Evolutionary conservation across 2,329 filamentous ascomycete species (phyloP), one percentile per base, ranked within the genome.

Genomic region (Trichoderma guizhouense): DNA sequence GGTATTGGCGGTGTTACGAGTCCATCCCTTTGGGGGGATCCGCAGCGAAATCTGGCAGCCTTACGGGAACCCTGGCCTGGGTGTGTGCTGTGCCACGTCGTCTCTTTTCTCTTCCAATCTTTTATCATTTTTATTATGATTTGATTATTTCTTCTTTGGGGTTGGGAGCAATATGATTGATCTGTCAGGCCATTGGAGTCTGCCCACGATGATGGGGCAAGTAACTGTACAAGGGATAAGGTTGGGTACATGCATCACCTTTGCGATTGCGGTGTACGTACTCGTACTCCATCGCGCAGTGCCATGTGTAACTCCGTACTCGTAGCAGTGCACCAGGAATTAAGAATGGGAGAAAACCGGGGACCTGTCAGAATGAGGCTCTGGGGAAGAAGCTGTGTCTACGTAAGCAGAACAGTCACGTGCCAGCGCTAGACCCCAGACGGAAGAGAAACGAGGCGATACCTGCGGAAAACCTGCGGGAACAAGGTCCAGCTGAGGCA

Each of bases 1-100:
- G 26, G 26, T 39, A 39, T 39, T 39, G 36, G 36, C 36, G 36
- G 36, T 39, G 36, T 39, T 39, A 39, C 36, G 36, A 39, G 15
- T 39, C 18, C 26, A 26, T 26, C 26, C 36, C 36, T 39, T 8
- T 39, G 7, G 21, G 21, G n/a, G 63, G 47, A n/a, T 55, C 63
- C 47, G 21, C 64, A 7, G 30, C 64, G 32, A 39, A 67, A 67
- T 67, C 51, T 67, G 51, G 64, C 47, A 67, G 64, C 64, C 64
- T 67, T 67, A 32, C 7, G 24, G 43, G 36, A 51, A 34, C 64
- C 64, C 26, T 34, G 64, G 53, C 47, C 11, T 51, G 18, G 43
- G 18, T n/a, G n/a, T 18, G 21, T 66, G 58, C 58, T 26, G 32
- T 57, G 64, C 64, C 64, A 67, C 64, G 64, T 67, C 47, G 32